Conservation (phyloP, 176 grass and related monocot genomes). For the Oryza rufipogon region DNA sequence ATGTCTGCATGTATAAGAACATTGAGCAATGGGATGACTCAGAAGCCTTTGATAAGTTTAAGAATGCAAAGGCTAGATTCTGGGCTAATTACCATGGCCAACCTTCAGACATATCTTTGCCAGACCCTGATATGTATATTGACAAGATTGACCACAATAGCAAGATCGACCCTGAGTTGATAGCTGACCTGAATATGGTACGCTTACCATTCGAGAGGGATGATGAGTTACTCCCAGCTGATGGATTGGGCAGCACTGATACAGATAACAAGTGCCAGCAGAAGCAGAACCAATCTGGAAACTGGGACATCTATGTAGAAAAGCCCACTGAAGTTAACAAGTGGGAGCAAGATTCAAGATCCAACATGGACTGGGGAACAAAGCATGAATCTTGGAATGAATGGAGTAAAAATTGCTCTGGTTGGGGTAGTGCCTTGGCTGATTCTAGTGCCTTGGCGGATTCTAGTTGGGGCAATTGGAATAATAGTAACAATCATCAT, state of each 20-base stretch:
- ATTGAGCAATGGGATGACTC: slow-evolving; percentile 57
- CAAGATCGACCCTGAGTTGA: slow-evolving; percentile 44
- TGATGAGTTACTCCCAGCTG: slow-evolving; percentile 10
- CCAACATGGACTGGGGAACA: slow-evolving; percentile 30
- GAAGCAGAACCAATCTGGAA: slow-evolving; percentile 43
- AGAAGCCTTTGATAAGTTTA: slow-evolving; percentile 47
- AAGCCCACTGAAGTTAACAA: slow-evolving; percentile 44
- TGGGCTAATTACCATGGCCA: slow-evolving; percentile 42
- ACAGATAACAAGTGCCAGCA: slow-evolving; percentile 3
- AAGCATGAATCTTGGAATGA: slow-evolving; percentile 26
- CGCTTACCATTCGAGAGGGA: slow-evolving; percentile 29
- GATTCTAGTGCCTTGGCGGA: slow-evolving; percentile 8
- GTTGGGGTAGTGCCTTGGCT: slow-evolving; percentile 37
- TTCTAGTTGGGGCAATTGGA: not conserved
- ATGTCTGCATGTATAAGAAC: slow-evolving; percentile 30
- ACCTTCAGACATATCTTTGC: slow-evolving; percentile 45
- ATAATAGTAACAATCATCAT: slow-evolving; percentile 21
- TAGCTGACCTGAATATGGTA: slow-evolving; percentile 42
- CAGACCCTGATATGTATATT: slow-evolving; percentile 44
- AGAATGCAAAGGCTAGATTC: slow-evolving; percentile 48
- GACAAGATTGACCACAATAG: slow-evolving; percentile 39
- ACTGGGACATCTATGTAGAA: slow-evolving; percentile 54
- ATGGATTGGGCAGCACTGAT: not conserved
- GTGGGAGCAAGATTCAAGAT: slow-evolving; percentile 38
- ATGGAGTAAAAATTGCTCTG: slow-evolving; percentile 26